Conservation (phyloP, 2,329 filamentous ascomycete species). For the Stachybotrys chartarum region DNA sequence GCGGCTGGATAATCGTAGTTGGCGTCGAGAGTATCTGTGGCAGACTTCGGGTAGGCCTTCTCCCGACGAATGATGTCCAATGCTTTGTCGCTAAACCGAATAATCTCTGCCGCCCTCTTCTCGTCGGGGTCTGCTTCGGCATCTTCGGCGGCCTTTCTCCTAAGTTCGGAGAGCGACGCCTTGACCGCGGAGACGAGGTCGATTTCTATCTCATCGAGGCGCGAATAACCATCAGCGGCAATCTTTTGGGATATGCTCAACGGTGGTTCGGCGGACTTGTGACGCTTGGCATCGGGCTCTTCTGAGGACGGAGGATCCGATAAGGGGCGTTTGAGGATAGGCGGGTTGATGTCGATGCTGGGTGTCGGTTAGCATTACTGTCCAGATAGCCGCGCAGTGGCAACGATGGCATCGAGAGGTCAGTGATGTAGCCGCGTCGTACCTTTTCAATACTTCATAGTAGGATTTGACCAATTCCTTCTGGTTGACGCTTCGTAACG, state of each 20-base stretch:
- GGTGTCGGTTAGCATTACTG: constrained; percentile 18
- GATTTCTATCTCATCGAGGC: constrained; percentile 57
- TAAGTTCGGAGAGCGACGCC: constrained; percentile 40
- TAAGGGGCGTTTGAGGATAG: constrained; percentile 48
- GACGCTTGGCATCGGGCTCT: constrained; percentile 53
- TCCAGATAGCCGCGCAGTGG: neutral
- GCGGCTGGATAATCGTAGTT: constrained; percentile 31
- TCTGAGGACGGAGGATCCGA: constrained; percentile 32
- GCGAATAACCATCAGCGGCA: constrained; percentile 42
- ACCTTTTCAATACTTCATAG: constrained; percentile 31
- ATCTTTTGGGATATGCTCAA: constrained; percentile 49
- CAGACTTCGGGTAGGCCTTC: constrained; percentile 38
- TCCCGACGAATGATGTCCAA: constrained; percentile 57
- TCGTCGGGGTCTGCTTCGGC: constrained; percentile 21
- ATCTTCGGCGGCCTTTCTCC: constrained; percentile 21
- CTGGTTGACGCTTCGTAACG: constrained; percentile 18
- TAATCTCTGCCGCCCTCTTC: constrained; percentile 35
- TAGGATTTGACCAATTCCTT: constrained; percentile 30
- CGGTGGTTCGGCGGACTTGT: constrained; percentile 43
- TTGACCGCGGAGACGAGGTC: constrained; percentile 45
- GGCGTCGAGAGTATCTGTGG: constrained; percentile 29
- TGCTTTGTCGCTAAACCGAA: constrained; percentile 55
- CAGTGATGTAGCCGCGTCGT: constrained; percentile 10
- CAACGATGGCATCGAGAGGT: constrained; percentile 1
- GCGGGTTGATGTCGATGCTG: constrained; percentile 48